A percentile compares a stretch with the other conserved stretches of the same genome.
Conservation (phyloP, 805 yeast species). For the Candida schatavii region DNA sequence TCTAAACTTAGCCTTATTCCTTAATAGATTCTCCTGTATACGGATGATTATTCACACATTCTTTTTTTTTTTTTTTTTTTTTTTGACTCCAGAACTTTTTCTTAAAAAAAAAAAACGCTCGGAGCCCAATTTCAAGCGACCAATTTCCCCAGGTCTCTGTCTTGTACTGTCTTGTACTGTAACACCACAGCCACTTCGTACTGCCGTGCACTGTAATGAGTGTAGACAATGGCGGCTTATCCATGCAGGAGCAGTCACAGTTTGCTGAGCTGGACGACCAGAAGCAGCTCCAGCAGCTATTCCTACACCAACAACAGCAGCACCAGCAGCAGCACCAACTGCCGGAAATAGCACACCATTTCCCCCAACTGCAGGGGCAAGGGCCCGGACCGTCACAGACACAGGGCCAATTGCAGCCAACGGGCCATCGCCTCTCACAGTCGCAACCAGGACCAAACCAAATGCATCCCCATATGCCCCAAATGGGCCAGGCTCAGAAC, state of each 20-base stretch:
- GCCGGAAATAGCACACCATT: neutral
- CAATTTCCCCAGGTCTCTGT: neutral
- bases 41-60: neutral
- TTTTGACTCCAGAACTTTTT: neutral
- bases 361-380: neutral
- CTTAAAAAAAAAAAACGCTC: neutral
- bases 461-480: neutral
- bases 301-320: slow-evolving; percentile 6
- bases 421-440: too few relatives aligned
- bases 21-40: neutral
- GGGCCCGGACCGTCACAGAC: neutral
- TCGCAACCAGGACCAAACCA: neutral
- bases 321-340: slow-evolving; percentile 6
- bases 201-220: neutral
- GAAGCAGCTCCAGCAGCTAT: slow-evolving; percentile 1
- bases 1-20: neutral
- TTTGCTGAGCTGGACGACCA: neutral
- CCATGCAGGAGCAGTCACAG: neutral
- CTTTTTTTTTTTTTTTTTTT: neutral
- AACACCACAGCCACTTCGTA: too few relatives aligned
- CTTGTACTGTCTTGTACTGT: too few relatives aligned
- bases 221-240: neutral
- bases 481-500: neutral
- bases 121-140: neutral
- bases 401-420: neutral